A percentile compares a stretch with the other conserved stretches of the same genome.
Evolutionary conservation across 1,284 basidiomycete genomes (phyloP).

Genomic region (Stygiomarasmius scandens): DNA sequence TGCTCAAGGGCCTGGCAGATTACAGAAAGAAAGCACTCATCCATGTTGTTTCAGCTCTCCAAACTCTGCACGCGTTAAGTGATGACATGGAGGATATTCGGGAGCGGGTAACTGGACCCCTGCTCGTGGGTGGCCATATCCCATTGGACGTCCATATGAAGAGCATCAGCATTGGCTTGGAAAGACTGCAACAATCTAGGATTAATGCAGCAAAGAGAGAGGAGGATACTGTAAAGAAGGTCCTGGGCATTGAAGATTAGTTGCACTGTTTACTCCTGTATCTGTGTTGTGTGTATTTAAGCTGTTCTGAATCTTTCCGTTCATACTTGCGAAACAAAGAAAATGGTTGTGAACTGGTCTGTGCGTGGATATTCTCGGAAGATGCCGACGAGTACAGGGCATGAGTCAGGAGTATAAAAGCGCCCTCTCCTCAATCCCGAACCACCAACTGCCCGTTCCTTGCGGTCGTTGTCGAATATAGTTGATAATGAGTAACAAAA

Average conservation of each 20-base stretch:
- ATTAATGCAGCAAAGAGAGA: constrained; percentile 42
- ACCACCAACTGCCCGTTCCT: constrained; percentile 28
- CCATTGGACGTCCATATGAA: constrained; percentile 72
- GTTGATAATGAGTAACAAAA: constrained; percentile 79
- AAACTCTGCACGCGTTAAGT: constrained; percentile 60
- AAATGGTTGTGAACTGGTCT: too few species aligned
- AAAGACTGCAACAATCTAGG: constrained; percentile 63
- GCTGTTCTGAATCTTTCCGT: too few species aligned
- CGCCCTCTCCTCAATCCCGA: constrained; percentile 33
- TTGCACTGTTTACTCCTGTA: not conserved
- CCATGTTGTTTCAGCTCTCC: constrained; percentile 64
- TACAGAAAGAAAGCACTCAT: constrained; percentile 62
- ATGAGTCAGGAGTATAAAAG: constrained; percentile 44
- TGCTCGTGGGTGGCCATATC: constrained; percentile 56
- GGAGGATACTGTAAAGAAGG: constrained; percentile 36
- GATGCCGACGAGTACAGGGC: not conserved
- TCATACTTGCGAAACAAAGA: too few species aligned
- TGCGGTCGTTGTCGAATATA: constrained; percentile 13
- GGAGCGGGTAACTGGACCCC: constrained; percentile 66
- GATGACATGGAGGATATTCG: constrained; percentile 75
- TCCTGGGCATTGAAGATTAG: constrained; percentile 24
- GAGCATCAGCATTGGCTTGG: constrained; percentile 64
- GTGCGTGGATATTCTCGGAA: not conserved
- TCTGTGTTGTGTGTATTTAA: too few species aligned
- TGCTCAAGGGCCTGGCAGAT: constrained; percentile 55